These are phyloP conservation scores for Casuarina cunninghamiana DNA, from an alignment of 306 rosid genomes.

Conservation along the genomic window DNA sequence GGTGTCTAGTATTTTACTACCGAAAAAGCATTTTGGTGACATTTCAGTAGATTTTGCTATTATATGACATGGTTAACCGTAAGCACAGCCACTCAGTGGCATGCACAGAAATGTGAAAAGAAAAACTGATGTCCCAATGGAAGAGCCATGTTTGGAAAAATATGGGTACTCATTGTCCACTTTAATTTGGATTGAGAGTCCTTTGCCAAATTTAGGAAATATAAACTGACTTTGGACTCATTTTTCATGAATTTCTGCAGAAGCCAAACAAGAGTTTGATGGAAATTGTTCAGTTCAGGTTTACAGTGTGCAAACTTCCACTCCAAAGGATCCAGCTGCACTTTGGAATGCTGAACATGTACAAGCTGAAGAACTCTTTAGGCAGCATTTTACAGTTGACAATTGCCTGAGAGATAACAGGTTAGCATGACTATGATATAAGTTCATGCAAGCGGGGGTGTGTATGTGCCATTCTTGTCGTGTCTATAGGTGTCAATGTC, in stretches of 20 bases:
- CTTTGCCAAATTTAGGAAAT: slow-evolving; percentile 19
- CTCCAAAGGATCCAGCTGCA: slow-evolving; percentile 89
- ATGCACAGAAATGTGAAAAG: background rate
- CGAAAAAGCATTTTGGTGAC: too few species aligned
- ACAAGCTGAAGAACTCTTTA: slow-evolving; percentile 92
- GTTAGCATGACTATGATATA: slow-evolving; percentile 32
- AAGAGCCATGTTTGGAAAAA: background rate
- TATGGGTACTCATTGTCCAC: background rate
- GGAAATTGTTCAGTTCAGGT: slow-evolving; percentile 81
- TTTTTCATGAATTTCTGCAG: slow-evolving; percentile 51
- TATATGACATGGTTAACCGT: too few species aligned
- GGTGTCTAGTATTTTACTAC: too few species aligned
- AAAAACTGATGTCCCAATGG: background rate
- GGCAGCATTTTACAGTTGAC: slow-evolving; percentile 62
- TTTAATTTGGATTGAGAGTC: slow-evolving; percentile 17
- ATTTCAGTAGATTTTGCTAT: too few species aligned
- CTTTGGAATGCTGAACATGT: slow-evolving; percentile 91
- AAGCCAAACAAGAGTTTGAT: slow-evolving; percentile 78
- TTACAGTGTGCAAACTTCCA: slow-evolving; percentile 87
- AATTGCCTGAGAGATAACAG: slow-evolving; percentile 97
- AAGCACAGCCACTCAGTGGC: background rate
- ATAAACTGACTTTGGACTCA: slow-evolving; percentile 12
- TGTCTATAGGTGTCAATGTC: background rate
- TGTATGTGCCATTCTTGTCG: background rate
- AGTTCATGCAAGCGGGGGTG: background rate